Base-by-base conservation (phyloP, 768 basidiomycete genomes). In the Kwoniella botswanensis region DNA sequence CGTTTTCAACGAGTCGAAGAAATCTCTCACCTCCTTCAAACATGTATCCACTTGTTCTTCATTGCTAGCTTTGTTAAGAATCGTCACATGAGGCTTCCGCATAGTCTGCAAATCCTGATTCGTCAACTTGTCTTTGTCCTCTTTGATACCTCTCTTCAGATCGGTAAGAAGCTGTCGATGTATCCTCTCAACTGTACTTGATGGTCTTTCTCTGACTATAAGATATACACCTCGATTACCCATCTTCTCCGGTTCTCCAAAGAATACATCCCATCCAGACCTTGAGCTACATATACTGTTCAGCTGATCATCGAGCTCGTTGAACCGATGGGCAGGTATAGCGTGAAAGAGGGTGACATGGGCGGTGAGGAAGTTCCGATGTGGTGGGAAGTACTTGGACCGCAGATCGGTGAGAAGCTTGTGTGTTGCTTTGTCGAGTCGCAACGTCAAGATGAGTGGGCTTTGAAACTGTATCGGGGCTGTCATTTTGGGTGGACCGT, bases 311-410 rank as follows among this genome's bases (percentile, higher is more conserved):
- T 77, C 73, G 10, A 80, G 67, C 56, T 77, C 76, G 9, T 44
- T 55, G 22, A 71, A 54, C 12, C 76, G 74, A 35, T 76, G 71
- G 2, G 70, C 41, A 3, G 77, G 77, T 44, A 80, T 76, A 18
- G 75, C 79, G 57, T 78, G 76, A 69, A 77, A 78, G 6, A 80
- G 64, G 1, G 79, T 76, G n/a, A 80, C 63, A 63, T 80, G 79
- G 1, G 76, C 79, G 4, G 60, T 56, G 22, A 80, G 68, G 63
- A 73, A 72, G 53, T 80, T 80, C 42, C 79, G 69, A 52, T 67
- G 65, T 43, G 73, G 57, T 4, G 79, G 79, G 59, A 80, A 80
- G 55, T 78, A 78, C 66, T 73, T 74, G 15, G 73, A 71, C 6
- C 79, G 71, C 3, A 80, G 71, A 22, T 26, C 29, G 3, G 76